phyloP scores from a whole-genome alignment of 345 rosid genomes.

The Aurinia saxatilis region DNA sequence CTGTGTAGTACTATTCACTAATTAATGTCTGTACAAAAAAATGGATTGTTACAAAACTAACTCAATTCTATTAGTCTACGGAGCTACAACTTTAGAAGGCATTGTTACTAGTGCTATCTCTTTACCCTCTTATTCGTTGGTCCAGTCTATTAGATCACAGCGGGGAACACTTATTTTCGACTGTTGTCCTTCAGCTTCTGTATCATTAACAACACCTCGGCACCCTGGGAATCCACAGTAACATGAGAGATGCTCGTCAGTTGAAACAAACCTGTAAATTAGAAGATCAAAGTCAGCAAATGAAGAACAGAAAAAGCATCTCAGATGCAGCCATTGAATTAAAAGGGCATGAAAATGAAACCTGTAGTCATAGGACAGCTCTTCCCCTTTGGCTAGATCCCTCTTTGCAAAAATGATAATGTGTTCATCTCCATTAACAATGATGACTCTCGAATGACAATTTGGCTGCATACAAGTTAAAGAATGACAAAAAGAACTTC shows the following conservation, averaged over 20 bases:
- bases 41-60: neutral
- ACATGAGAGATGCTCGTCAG: slow-evolving; percentile 74
- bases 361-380: slow-evolving; percentile 96
- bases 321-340: neutral
- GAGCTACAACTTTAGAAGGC: neutral
- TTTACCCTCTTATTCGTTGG: slow-evolving; percentile 24
- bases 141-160: slow-evolving; percentile 63
- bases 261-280: slow-evolving; percentile 71
- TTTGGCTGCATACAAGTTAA: slow-evolving; percentile 71
- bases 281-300: slow-evolving; percentile 9
- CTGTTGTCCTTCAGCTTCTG: no score
- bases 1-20: neutral
- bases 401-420: slow-evolving; percentile 91
- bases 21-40: slow-evolving; percentile 13
- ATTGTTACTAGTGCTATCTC: neutral
- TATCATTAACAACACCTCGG: no score
- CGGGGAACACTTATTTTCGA: slow-evolving; percentile 57
- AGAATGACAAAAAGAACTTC: neutral
- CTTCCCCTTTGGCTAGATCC: slow-evolving; percentile 83
- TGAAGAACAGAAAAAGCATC: neutral
- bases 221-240: slow-evolving; percentile 83
- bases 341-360: slow-evolving; percentile 23
- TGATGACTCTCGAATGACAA: slow-evolving; percentile 85
- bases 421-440: slow-evolving; percentile 73
- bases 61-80: neutral